Conservation (phyloP, 208 protist genomes). For the Trypanosomatidae sp. region DNA sequence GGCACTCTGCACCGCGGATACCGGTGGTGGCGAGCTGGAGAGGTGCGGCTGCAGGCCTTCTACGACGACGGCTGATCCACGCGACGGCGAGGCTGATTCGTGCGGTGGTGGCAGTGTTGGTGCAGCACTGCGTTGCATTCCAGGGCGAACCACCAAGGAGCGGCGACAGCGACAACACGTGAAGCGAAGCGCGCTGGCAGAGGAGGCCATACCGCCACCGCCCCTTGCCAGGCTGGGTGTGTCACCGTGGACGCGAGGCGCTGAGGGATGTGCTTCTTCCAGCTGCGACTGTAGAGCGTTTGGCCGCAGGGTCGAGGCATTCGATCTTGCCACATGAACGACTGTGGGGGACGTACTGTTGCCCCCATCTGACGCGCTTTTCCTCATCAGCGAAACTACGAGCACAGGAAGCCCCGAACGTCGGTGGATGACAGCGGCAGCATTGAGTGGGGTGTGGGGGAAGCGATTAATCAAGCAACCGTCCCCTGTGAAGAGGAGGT, state of each 20-base stretch:
- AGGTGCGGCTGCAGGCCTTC: background rate
- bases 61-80: background rate
- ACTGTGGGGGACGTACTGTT: background rate
- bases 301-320: background rate
- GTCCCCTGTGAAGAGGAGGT: background rate
- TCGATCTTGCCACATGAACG: background rate
- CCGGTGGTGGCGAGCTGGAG: background rate
- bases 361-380: background rate
- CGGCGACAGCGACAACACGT: conserved; percentile 28
- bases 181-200: conserved; percentile 12
- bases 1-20: background rate
- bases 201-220: too few species aligned
- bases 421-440: background rate
- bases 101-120: background rate
- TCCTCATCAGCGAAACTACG: background rate
- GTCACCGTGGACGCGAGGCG: background rate
- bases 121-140: conserved; percentile 1
- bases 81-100: background rate
- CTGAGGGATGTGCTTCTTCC: background rate
- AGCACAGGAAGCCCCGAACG: background rate
- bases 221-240: background rate
- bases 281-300: too few species aligned
- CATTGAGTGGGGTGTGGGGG: background rate
- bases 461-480: background rate
- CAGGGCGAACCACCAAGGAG: conserved; percentile 7